Conservation (phyloP, 345 rosid species). For the Eucalyptus virginea region DNA sequence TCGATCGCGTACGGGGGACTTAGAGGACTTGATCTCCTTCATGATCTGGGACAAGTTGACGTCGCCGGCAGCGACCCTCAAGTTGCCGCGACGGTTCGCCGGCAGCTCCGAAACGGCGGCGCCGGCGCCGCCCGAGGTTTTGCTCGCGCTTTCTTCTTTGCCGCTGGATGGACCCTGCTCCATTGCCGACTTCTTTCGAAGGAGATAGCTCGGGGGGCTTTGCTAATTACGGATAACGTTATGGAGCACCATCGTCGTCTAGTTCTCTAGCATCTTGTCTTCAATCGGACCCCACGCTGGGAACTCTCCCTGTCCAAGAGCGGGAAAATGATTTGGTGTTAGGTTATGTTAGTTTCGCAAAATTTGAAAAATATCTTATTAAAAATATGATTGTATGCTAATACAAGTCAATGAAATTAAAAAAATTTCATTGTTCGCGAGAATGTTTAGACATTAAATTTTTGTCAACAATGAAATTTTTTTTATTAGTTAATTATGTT, state of each 20-base stretch:
- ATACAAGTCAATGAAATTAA: no score
- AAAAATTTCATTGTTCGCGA: no score
- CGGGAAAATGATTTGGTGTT: neutral
- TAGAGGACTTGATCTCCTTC: constrained; percentile 33
- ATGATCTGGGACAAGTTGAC: constrained; percentile 24
- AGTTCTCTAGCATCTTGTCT: neutral
- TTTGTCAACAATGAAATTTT: no score
- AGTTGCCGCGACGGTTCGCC: constrained; percentile 31
- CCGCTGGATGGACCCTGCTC: neutral
- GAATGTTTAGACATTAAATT: no score
- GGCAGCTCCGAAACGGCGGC: constrained; percentile 1
- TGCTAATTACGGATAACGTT: neutral
- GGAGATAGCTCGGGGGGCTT: neutral
- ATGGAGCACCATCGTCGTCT: neutral
- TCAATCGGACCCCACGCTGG: neutral
- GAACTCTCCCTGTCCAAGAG: neutral
- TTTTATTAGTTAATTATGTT: no score
- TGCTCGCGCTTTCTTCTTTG: neutral
- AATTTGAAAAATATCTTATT: no score
- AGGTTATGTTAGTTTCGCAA: no score
- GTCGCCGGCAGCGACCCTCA: constrained; percentile 39
- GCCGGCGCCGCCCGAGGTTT: neutral
- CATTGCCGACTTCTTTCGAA: neutral
- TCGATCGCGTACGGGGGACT: constrained; percentile 14
- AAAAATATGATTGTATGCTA: no score